A percentile compares a stretch with the other conserved stretches of the same genome.
These are phyloP conservation scores for Rhizopogon vinicolor DNA, from an alignment of 768 basidiomycete genomes.

Conservation along the genomic window DNA sequence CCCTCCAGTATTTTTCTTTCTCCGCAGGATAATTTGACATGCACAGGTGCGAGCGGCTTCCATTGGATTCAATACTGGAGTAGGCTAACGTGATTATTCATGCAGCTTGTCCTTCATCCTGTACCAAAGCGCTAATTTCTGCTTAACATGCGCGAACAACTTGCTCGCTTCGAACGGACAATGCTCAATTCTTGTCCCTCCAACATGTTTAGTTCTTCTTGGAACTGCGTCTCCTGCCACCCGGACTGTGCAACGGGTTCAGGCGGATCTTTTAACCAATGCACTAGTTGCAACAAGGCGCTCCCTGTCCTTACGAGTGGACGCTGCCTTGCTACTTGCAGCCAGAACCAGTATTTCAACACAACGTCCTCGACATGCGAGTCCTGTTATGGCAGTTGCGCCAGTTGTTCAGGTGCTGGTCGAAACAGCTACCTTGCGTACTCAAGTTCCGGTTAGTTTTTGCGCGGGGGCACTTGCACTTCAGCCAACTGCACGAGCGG, in stretches of 20 bases:
- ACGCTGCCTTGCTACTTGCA: no score
- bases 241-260: constrained; percentile 83
- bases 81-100: constrained; percentile 7
- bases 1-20: constrained; percentile 71
- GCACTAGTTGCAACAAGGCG: constrained; percentile 67
- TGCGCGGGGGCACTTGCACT: no score
- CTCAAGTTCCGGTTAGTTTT: no score
- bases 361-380: no score
- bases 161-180: constrained; percentile 67
- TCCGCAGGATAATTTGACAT: constrained; percentile 71
- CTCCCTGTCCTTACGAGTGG: no score
- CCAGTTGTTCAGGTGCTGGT: no score
- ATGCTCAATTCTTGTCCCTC: constrained; percentile 75
- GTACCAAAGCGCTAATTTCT: constrained; percentile 61
- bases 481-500: no score
- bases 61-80: neutral
- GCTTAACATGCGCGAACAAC: constrained; percentile 64
- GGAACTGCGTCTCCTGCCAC: constrained; percentile 72
- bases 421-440: no score
- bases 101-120: constrained; percentile 67
- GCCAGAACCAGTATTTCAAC: no score
- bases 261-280: constrained; percentile 75
- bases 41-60: constrained; percentile 49
- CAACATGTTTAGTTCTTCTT: constrained; percentile 60
- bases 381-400: no score